phyloP scores from a whole-genome alignment of 257 asterid species.

The Prunella vulgaris region DNA sequence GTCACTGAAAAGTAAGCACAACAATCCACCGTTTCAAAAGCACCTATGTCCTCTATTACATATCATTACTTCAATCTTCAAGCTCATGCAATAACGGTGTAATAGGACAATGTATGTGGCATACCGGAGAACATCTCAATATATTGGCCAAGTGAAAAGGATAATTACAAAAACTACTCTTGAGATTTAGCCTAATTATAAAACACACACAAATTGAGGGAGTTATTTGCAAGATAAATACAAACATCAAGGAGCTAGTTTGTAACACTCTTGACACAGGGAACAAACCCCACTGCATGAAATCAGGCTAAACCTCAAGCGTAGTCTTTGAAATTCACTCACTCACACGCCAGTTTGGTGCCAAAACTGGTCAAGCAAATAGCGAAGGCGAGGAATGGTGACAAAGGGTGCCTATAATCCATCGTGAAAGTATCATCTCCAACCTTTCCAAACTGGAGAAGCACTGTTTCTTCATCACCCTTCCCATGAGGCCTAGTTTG shows the following conservation, averaged over 20 bases:
- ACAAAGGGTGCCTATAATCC: slow-evolving; percentile 83
- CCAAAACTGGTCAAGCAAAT: slow-evolving; percentile 94
- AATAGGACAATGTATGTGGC: slow-evolving; percentile 10
- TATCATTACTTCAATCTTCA: neutral
- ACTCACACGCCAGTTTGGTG: slow-evolving; percentile 87
- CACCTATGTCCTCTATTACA: neutral
- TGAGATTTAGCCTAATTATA: neutral
- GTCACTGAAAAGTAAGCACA: neutral
- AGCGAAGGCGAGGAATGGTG: slow-evolving; percentile 92
- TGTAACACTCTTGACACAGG: neutral
- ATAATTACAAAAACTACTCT: neutral
- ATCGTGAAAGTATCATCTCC: slow-evolving; percentile 76
- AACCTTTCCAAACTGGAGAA: slow-evolving; percentile 90
- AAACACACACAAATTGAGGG: neutral
- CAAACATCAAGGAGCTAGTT: neutral
- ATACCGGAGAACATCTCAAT: neutral
- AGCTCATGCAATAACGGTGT: neutral
- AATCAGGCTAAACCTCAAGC: neutral
- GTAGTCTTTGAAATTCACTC: neutral
- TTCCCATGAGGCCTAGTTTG: slow-evolving; percentile 71
- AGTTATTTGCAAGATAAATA: neutral
- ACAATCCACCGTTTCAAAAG: neutral
- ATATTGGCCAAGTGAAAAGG: neutral
- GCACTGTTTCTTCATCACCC: slow-evolving; percentile 79
- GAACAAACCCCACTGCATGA: neutral